phyloP scores from a whole-genome alignment of 1,284 basidiomycete genomes.

The Pascua guehoae region DNA sequence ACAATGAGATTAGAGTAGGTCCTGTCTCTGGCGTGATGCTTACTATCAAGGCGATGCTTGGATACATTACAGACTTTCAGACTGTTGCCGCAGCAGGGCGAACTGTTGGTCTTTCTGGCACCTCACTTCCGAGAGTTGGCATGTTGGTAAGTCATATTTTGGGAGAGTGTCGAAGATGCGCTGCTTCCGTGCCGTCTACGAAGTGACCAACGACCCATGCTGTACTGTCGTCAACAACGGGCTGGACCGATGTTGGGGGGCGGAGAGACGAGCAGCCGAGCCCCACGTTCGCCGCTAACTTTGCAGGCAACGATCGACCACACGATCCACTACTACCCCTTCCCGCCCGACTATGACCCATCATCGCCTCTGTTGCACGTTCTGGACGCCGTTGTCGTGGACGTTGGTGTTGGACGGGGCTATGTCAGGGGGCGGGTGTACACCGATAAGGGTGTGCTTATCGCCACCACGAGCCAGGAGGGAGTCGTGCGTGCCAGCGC shows the following conservation, averaged over 20 bases:
- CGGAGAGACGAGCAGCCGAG: too few species aligned
- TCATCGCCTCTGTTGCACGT: conserved; percentile 77
- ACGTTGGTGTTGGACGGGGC: conserved; percentile 62
- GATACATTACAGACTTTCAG: conserved; percentile 77
- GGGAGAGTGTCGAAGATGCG: neutral
- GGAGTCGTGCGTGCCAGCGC: conserved; percentile 56
- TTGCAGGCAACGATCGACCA: conserved; percentile 76
- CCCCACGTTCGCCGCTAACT: neutral
- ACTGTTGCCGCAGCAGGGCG: conserved; percentile 65
- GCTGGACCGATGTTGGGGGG: too few species aligned
- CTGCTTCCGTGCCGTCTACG: too few species aligned
- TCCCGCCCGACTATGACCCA: conserved; percentile 69
- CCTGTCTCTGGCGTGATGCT: too few species aligned
- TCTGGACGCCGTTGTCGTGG: conserved; percentile 64
- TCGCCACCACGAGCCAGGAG: conserved; percentile 78
- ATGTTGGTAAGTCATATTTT: conserved; percentile 62
- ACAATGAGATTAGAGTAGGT: conserved; percentile 64
- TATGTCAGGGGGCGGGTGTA: conserved; percentile 75
- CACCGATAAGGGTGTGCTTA: conserved; percentile 63
- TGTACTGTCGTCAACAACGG: too few species aligned
- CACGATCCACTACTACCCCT: conserved; percentile 72
- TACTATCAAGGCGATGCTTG: conserved; percentile 61
- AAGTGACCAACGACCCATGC: too few species aligned
- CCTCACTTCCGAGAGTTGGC: conserved; percentile 50
- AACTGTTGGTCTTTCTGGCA: conserved; percentile 59